Base-by-base conservation (phyloP, 495 filamentous ascomycete genomes). In the Collariella sp. region DNA sequence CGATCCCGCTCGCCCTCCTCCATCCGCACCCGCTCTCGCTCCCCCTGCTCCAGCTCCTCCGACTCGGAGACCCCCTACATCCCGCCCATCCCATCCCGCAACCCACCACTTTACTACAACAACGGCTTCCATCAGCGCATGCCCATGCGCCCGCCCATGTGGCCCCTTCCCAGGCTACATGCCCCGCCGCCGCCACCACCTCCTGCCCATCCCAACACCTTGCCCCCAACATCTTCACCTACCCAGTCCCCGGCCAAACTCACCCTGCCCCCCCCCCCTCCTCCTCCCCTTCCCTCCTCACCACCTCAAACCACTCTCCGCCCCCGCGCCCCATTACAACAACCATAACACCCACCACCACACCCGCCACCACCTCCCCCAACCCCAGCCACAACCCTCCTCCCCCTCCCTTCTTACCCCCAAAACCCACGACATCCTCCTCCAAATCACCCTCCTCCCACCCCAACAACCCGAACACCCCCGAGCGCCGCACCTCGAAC, bases 371-470 rank as follows among this genome's bases (percentile, higher is more conserved):
- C 0, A 19, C 48, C 38, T 19, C 50, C 7, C 15, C 45, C 31
- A 7, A 6, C 35, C 57, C n/a, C 52, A 26, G 1, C 33, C 20
- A 5, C 52, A 12, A 3, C 42, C n/a, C 31, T 9, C 45, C 34
- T 13, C 54, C 26, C 16, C 38, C 10, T 13, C 18, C 23, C 38
- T 11, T 18, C 29, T 18, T n/a, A 34, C 47, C 2, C 4, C 49
- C 40, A 33, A 29, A 2, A 13, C 49, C 36, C 41, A 46, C 26
- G 56, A 59, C 54, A 24, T 65, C 22, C 55, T 63, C 36, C 59
- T 74, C 24, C 61, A 58, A 38, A 62, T 73, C 55, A 56, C 43
- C 42, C 65, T 65, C 65, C 44, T 50, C 18, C 49, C 57, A 39
- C 64, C 63, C 65, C 64, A n/a, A n/a, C n/a, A n/a, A n/a, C n/a